Evolutionary conservation across 192 early-diverging fungal genomes (phyloP).

Genomic region (Linnemannia hyalina): DNA sequence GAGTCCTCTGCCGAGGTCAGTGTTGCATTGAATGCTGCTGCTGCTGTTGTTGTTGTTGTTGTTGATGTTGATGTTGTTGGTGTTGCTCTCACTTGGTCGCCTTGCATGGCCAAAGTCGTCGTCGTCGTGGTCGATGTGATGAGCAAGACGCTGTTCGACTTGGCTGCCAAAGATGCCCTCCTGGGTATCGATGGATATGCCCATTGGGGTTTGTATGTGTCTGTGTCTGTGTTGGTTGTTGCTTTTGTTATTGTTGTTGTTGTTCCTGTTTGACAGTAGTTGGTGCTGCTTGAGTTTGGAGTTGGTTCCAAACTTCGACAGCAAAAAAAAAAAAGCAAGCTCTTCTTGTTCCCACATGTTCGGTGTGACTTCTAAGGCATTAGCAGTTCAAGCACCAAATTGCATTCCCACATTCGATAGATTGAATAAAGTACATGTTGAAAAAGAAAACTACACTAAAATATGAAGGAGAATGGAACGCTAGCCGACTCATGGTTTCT

Average conservation of each 20-base stretch:
- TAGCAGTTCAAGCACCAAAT: too few species aligned
- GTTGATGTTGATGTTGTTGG: background rate
- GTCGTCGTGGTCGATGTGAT: slow-evolving; percentile 20
- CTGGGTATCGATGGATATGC: slow-evolving; percentile 39
- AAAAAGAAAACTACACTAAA: background rate
- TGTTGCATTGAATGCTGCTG: background rate
- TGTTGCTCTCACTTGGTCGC: slow-evolving; percentile 16
- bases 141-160: slow-evolving; percentile 39
- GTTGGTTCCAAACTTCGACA: background rate
- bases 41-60: background rate
- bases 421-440: background rate
- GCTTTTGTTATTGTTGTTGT: background rate
- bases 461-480: background rate
- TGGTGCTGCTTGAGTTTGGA: background rate
- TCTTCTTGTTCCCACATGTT: background rate
- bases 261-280: background rate
- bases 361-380: too few species aligned
- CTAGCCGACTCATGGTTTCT: slow-evolving; percentile 13
- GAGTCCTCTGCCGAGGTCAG: background rate
- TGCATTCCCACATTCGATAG: background rate
- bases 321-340: too few species aligned
- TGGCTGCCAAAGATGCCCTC: slow-evolving; percentile 47
- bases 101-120: slow-evolving; percentile 8
- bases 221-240: background rate
- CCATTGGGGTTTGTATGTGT: slow-evolving; percentile 6